phyloP scores from a whole-genome alignment of 1,284 basidiomycete genomes.

The Naganishia albida region DNA sequence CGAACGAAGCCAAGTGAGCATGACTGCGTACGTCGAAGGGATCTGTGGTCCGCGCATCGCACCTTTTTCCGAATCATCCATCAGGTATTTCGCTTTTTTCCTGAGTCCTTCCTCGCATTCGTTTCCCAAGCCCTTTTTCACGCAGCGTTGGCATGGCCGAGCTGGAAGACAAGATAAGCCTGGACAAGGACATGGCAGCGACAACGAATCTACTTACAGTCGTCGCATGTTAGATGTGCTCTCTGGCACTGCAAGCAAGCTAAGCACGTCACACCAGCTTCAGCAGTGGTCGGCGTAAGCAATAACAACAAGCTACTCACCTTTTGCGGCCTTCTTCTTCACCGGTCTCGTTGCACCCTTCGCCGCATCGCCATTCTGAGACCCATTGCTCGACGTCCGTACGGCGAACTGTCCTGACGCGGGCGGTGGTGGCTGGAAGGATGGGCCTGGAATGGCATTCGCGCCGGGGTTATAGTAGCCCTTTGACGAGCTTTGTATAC shows the following conservation, averaged over 20 bases:
- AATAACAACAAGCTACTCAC: constrained; percentile 6
- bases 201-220: constrained; percentile 62
- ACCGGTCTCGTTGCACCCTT: constrained; percentile 8
- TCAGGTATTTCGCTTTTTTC: constrained; percentile 96
- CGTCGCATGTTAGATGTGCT: constrained; percentile 95
- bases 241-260: constrained; percentile 93
- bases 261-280: neutral
- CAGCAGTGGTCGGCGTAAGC: neutral
- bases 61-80: constrained; percentile 90
- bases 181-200: neutral
- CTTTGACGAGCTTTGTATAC: constrained; percentile 1
- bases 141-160: constrained; percentile 89
- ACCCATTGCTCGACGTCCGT: neutral
- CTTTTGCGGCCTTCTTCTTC: constrained; percentile 37
- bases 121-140: constrained; percentile 86
- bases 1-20: neutral
- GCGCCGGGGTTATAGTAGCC: neutral
- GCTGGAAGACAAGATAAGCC: constrained; percentile 57
- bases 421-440: constrained; percentile 3
- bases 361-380: constrained; percentile 10
- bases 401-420: neutral
- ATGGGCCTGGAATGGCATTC: constrained; percentile 16
- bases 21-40: neutral
- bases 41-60: constrained; percentile 42
- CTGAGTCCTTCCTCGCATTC: constrained; percentile 91